Evolutionary conservation across 148 eudicot genomes (phyloP).

Genomic region (Agrostemma githago): DNA sequence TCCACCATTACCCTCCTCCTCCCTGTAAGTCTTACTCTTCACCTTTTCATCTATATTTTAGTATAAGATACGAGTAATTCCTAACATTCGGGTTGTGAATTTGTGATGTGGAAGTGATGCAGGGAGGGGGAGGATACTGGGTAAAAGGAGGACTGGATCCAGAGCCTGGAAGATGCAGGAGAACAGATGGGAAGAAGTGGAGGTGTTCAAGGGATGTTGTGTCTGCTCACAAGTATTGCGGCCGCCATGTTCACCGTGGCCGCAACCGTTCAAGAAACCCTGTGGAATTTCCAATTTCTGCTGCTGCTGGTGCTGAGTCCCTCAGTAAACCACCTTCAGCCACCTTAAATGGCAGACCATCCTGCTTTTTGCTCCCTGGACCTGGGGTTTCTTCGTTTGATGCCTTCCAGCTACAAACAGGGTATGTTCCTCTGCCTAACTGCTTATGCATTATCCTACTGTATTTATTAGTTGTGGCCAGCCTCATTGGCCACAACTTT

Average conservation of each 20-base stretch:
- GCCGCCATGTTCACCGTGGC: conserved; percentile 93
- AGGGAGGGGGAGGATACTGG: conserved; percentile 88
- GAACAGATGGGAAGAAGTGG: conserved; percentile 98
- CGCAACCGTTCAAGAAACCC: conserved; percentile 99
- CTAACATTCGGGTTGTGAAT: neutral
- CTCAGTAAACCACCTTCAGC: conserved; percentile 23
- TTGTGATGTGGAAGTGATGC: conserved; percentile 56
- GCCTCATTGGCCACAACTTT: no score
- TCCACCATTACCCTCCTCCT: conserved; percentile 39
- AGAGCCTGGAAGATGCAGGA: conserved; percentile 88
- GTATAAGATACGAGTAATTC: no score
- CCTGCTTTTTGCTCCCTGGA: conserved; percentile 41
- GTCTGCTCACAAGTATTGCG: conserved; percentile 85
- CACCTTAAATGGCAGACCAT: conserved; percentile 21
- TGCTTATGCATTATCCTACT: neutral
- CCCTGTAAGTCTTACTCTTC: conserved; percentile 38
- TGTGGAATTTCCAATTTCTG: conserved; percentile 84
- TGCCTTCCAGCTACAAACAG: conserved; percentile 46
- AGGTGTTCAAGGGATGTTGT: conserved; percentile 93
- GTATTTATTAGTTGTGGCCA: no score
- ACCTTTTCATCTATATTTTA: neutral
- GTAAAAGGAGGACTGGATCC: conserved; percentile 83
- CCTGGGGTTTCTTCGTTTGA: conserved; percentile 48
- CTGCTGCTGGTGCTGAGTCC: conserved; percentile 23
- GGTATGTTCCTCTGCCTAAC: conserved; percentile 35